Conservation (phyloP, 176 grass and related monocot species). For the Bothriochloa decipiens region DNA sequence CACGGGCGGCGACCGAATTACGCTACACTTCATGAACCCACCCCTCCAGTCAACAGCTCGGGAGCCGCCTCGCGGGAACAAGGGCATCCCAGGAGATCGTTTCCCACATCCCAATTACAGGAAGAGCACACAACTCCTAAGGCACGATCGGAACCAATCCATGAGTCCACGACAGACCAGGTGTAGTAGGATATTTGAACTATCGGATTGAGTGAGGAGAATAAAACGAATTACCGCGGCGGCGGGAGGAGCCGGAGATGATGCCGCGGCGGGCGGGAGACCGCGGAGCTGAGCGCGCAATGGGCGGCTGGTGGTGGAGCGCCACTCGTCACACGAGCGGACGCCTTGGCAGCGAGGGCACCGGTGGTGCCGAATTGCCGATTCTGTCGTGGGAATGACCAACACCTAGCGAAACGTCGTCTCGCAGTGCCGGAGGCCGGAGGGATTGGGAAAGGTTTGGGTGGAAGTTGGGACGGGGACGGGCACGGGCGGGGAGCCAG, state of each 20-base stretch:
- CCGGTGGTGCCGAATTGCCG: constrained; percentile 15
- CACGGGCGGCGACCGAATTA: background rate
- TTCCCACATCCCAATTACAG: constrained; percentile 17
- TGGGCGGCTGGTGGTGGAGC: background rate
- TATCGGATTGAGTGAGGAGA: background rate
- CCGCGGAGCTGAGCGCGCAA: background rate
- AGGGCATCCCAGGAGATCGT: background rate
- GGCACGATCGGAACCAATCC: constrained; percentile 4
- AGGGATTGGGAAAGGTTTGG: constrained; percentile 31
- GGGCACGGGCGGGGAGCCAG: background rate
- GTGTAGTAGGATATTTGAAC: too few species aligned
- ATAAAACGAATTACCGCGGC: constrained; percentile 19
- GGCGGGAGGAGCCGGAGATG: background rate
- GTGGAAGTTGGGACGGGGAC: background rate
- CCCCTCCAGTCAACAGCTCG: background rate
- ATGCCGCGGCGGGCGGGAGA: background rate
- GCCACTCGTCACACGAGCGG: background rate
- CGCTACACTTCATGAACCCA: background rate
- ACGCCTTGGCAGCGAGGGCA: constrained; percentile 15
- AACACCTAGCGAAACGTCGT: background rate
- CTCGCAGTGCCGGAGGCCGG: background rate
- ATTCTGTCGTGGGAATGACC: background rate
- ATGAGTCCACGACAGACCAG: background rate
- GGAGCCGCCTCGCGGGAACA: background rate
- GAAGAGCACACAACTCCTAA: background rate